A percentile compares a stretch with the other conserved stretches of the same genome.
These are phyloP conservation scores for Adansonia madagascariensis DNA, from an alignment of 441 rosid genomes.

Conservation along the genomic window DNA sequence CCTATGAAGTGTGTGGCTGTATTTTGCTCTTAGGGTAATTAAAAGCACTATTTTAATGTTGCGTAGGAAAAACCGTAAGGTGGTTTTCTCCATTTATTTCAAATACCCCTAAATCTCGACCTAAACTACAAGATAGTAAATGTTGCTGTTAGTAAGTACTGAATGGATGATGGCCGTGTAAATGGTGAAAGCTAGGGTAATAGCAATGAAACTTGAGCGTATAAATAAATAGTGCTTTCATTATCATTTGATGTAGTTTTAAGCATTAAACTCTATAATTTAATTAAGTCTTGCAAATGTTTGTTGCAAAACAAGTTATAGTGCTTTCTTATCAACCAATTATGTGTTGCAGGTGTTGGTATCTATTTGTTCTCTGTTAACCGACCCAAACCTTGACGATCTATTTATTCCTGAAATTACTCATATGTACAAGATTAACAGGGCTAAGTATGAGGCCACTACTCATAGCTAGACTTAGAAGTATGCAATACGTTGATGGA, in stretches of 20 bases:
- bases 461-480: constrained; percentile 35
- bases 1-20: neutral
- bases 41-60: neutral
- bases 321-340: neutral
- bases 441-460: constrained; percentile 32
- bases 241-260: neutral
- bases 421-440: constrained; percentile 34
- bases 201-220: no score
- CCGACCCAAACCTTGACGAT: constrained; percentile 37
- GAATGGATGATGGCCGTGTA: neutral
- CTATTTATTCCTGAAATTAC: constrained; percentile 37
- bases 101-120: no score
- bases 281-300: neutral
- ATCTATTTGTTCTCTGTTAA: constrained; percentile 35
- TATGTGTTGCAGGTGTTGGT: constrained; percentile 25
- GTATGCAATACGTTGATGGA: constrained; percentile 22
- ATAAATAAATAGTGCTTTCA: no score
- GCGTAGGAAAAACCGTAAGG: neutral
- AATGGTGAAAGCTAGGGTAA: neutral
- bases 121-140: neutral
- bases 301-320: neutral
- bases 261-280: neutral
- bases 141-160: neutral
- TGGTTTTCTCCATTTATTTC: neutral
- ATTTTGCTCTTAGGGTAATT: neutral